Conservation (phyloP, 352 stramenopile genomes). For the Phytophthora ramorum region DNA sequence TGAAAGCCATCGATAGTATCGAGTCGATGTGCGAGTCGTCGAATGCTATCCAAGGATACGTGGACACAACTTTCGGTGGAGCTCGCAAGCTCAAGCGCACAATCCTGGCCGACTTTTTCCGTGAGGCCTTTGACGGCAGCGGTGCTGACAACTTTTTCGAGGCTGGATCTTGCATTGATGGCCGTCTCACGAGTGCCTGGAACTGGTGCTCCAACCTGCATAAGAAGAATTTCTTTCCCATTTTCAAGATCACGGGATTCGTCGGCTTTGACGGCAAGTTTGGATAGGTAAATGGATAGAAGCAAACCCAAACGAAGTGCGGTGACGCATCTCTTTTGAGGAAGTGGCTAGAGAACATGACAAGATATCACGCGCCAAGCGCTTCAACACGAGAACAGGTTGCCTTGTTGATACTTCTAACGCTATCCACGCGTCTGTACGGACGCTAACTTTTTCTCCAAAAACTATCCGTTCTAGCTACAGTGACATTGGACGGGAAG, state of each 20-base stretch:
- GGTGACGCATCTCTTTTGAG: neutral
- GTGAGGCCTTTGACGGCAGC: conserved; percentile 95
- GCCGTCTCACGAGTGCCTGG: conserved; percentile 96
- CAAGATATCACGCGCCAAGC: conserved; percentile 6
- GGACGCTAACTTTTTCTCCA: conserved; percentile 13
- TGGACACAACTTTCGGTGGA: conserved; percentile 87
- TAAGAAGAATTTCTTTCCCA: conserved; percentile 94
- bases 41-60: conserved; percentile 64
- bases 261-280: conserved; percentile 98
- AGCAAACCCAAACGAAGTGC: neutral
- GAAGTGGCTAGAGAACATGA: conserved; percentile 19
- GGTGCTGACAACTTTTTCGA: conserved; percentile 97
- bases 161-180: conserved; percentile 96
- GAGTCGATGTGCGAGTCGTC: conserved; percentile 60
- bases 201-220: conserved; percentile 97
- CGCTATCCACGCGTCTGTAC: conserved; percentile 12
- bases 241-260: conserved; percentile 98
- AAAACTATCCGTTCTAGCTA: conserved; percentile 24
- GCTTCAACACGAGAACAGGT: conserved; percentile 18
- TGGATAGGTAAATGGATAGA: conserved; percentile 43
- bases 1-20: conserved; percentile 86
- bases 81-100: conserved; percentile 83
- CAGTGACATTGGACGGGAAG: conserved; percentile 28
- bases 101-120: conserved; percentile 97
- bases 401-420: conserved; percentile 21